Conservation (phyloP, 2,329 filamentous ascomycete species). For the Fusarium fracticaudum region DNA sequence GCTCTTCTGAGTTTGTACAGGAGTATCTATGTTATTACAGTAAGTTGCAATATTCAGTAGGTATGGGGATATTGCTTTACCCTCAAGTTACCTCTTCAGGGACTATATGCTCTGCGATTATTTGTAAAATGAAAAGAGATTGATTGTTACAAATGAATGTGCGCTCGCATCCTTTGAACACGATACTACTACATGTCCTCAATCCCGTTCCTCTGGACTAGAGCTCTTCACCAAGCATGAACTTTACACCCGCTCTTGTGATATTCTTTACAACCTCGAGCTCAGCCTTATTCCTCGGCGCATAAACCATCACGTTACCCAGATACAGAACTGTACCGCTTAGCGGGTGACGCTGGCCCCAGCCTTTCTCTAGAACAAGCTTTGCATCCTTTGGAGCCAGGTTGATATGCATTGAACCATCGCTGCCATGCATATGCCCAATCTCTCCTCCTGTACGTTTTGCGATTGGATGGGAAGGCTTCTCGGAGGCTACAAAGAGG, state of each 20-base stretch:
- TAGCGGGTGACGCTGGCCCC: slow-evolving; percentile 29
- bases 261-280: slow-evolving; percentile 9
- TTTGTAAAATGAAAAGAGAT: too few relatives aligned
- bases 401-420: slow-evolving; percentile 28
- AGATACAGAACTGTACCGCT: slow-evolving; percentile 21
- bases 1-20: not conserved
- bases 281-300: slow-evolving; percentile 20
- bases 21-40: too few relatives aligned
- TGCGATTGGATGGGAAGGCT: not conserved
- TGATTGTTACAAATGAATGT: not conserved
- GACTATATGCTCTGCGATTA: not conserved
- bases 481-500: slow-evolving; percentile 10
- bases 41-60: too few relatives aligned
- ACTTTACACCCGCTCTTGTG: slow-evolving; percentile 9
- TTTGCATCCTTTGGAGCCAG: slow-evolving; percentile 25
- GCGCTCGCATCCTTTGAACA: not conserved
- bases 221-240: slow-evolving; percentile 20
- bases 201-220: not conserved
- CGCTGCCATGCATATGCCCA: slow-evolving; percentile 27
- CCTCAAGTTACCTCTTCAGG: not conserved
- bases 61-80: not conserved
- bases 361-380: slow-evolving; percentile 21
- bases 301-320: slow-evolving; percentile 29
- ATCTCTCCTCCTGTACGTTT: slow-evolving; percentile 11
- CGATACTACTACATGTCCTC: not conserved